Conservation (phyloP, 352 stramenopile genomes). For the Globisporangium lucens region DNA sequence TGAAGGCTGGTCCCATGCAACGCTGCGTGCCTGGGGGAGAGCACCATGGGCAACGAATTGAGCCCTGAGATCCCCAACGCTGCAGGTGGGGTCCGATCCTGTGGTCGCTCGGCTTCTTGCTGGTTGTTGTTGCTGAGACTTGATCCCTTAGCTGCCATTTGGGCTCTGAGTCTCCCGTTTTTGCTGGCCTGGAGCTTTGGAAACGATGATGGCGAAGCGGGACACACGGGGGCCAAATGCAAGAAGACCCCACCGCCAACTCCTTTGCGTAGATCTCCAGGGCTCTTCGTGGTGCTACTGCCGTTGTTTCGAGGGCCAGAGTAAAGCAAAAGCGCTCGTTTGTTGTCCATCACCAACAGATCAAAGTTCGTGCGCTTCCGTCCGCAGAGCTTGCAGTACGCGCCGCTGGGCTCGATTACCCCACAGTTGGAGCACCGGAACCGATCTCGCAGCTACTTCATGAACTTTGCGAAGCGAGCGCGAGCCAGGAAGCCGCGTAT, state of each 20-base stretch:
- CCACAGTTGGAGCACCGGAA: constrained; percentile 62
- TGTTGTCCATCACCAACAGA: not conserved
- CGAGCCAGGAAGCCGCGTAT: constrained; percentile 26
- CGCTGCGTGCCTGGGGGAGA: constrained; percentile 4
- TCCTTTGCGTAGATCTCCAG: not conserved
- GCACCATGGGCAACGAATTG: constrained; percentile 2
- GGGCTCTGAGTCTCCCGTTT: not conserved
- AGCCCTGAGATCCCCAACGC: not conserved
- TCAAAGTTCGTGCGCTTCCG: constrained; percentile 35
- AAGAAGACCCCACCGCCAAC: no score
- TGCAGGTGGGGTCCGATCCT: not conserved
- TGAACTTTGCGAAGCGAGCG: constrained; percentile 16
- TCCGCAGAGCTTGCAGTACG: constrained; percentile 72
- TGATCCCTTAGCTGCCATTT: not conserved
- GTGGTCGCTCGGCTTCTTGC: not conserved
- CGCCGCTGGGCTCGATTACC: constrained; percentile 45
- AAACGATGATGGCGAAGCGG: not conserved
- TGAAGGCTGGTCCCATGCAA: not conserved
- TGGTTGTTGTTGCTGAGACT: constrained; percentile 3
- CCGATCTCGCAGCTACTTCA: constrained; percentile 36
- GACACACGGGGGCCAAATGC: not conserved
- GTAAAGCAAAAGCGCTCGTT: not conserved
- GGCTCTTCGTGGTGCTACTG: not conserved
- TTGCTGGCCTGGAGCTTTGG: constrained; percentile 2
- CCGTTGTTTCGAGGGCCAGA: not conserved